Base-by-base conservation (phyloP, 2,329 filamentous ascomycete genomes). In the Teratosphaeriaceae sp. region DNA sequence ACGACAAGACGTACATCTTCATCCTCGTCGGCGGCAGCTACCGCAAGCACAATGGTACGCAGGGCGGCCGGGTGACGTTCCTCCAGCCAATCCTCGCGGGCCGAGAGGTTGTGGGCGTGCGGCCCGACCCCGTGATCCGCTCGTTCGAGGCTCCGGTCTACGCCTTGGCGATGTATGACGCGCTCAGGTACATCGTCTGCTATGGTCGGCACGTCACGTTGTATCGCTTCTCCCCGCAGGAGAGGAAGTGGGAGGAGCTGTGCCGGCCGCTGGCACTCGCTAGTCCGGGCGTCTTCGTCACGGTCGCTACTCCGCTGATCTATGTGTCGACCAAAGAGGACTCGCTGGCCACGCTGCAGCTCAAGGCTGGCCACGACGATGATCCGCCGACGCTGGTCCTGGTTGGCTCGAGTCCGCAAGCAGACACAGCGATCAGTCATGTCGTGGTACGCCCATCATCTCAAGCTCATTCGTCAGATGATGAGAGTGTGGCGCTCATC, bases 1-100 rank as follows among this genome's bases (percentile, higher is more conserved):
- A 76, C 43, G 70, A 76, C 27, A 76, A 74, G 43, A 71, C 64
- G 0, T 84, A 82, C 61, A 71, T 75, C 1, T 83, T 80, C 55
- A 68, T 87, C 23, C 69, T 86, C 12, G 72, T 84, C 3, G 61
- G 54, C 13, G 58, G 58, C 26, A 56, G 53, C 9, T 71, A 76
- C 3, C 78, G 76, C 0, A 69, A 68, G 23, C 45, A 40, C 2
- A 49, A 46, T 37, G 48, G 51, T 1, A 27, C 38, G 8, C 35
- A 43, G 12, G 64, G 65, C 8, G 79, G 79, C 1, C 67, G 71
- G 4, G 63, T 85, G 11, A 54, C 52, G 2, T 60, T 64, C 34
- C 41, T 66, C 11, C 58, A 61, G 44, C 56, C 49, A 4, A 52
- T 37, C 19, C 42, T 49, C 49, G 33, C 54, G 50, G 27, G 62